Conservation (phyloP, 768 basidiomycete species). For the Mycena rebaudengoi region DNA sequence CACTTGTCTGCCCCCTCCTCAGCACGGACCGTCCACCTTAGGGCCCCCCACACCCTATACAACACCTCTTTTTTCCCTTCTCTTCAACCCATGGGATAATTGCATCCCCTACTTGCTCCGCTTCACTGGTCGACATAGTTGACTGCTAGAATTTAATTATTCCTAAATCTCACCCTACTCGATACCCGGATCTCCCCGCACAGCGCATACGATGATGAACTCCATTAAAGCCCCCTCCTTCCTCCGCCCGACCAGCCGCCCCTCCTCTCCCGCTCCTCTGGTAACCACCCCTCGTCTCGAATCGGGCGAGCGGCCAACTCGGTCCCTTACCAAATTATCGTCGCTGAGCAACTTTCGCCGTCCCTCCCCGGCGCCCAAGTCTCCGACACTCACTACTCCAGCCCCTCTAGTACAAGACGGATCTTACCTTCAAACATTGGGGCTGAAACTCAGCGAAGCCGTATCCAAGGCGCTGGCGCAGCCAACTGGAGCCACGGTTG, state of each 20-base stretch:
- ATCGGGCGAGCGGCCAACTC: conserved; percentile 55
- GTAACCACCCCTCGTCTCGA: conserved; percentile 47
- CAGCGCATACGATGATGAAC: conserved; percentile 58
- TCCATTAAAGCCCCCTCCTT: conserved; percentile 73
- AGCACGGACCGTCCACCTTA: conserved; percentile 86
- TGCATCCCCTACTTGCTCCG: conserved; percentile 38
- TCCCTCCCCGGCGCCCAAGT: conserved; percentile 55
- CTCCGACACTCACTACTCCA: conserved; percentile 43
- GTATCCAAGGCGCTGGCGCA: conserved; percentile 79
- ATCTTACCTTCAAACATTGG: conserved; percentile 80
- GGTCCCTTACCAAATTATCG: conserved; percentile 63
- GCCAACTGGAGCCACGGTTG: conserved; percentile 60
- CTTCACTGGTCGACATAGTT: conserved; percentile 38
- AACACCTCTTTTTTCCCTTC: conserved; percentile 18
- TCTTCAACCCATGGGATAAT: conserved; percentile 65
- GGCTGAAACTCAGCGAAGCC: conserved; percentile 82
- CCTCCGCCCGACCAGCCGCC: conserved; percentile 69
- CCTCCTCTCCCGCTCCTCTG: conserved; percentile 65
- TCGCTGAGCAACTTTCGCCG: conserved; percentile 66
- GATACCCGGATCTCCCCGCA: conserved; percentile 18
- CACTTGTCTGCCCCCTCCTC: conserved; percentile 64
- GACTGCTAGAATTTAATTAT: conserved; percentile 39
- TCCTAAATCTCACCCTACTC: conserved; percentile 21
- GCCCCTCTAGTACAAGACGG: conserved; percentile 74
- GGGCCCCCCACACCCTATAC: conserved; percentile 36